Evolutionary conservation across 169 alveolate species (phyloP), one percentile per base, ranked within the genome.

Genomic region (Cystoisospora suis): DNA sequence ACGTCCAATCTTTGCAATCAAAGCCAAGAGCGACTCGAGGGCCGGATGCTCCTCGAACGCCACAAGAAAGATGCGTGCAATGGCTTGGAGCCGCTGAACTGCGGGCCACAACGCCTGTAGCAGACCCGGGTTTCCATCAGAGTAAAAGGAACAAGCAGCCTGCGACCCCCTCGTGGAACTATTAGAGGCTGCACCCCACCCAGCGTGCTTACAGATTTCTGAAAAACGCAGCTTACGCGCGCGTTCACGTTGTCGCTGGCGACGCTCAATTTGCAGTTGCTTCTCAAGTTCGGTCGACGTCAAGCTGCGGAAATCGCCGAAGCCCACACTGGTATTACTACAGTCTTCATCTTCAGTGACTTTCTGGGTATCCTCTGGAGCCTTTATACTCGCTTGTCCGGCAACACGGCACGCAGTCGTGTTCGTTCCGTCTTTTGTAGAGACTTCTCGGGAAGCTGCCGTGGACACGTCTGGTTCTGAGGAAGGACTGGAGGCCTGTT

Each of bases 221-320:
- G 87, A 38, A 65, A 89, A 89, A 29, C 87, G 90, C 89, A 89
- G 36, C 75, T 89, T 89, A 17, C 90, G 86, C 45, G 90, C 90
- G 20, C 93, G 93, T 32, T 89, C 93, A 0, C 93, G 93, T 49
- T 81, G 88, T 75, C 69, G 92, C 79, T 61, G 89, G 36, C 83
- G 85, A 29, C 92, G 29, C 59, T 88, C 92, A 40, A 58, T 83
- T 61, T 77, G 80, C 92, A 88, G 58, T 89, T 88, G 92, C 56
- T 72, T 44, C 83, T 88, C 88, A 15, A 38, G 58, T 3, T 20
- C 58, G 15, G 23, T 53, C 56, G 83, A 9, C 32, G 83, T 72
- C 36, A 0, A 17, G 9, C 47, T 36, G 65, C 65, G 23, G n/a
- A 53, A 12, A 15, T 53, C 65, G 65, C 23, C 65, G 29, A 53